phyloP scores from a whole-genome alignment of 306 rosid species.

The Hippophae tibetana region DNA sequence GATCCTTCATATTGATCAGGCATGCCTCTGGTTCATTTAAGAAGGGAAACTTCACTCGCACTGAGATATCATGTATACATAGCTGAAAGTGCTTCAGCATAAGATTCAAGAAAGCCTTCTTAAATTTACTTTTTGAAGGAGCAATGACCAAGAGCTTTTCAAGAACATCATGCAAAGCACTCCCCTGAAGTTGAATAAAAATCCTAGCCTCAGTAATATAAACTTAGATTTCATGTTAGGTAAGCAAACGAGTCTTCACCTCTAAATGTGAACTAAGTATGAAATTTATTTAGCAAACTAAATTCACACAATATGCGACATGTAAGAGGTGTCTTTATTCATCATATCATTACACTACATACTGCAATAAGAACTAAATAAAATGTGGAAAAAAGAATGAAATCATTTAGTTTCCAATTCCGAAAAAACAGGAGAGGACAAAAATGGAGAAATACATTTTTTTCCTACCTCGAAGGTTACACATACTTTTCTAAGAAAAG shows the following conservation, averaged over 20 bases:
- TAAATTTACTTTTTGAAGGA: constrained; percentile 33
- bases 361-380: too few relatives aligned
- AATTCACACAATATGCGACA: not conserved
- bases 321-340: not conserved
- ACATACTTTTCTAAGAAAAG: too few relatives aligned
- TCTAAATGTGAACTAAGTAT: not conserved
- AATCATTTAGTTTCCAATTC: too few relatives aligned
- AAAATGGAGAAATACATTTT: too few relatives aligned
- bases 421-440: too few relatives aligned
- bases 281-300: not conserved
- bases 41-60: constrained; percentile 46
- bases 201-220: not conserved
- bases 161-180: constrained; percentile 58
- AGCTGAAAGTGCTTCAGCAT: constrained; percentile 62
- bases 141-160: constrained; percentile 40
- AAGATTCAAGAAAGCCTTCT: constrained; percentile 38
- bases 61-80: constrained; percentile 25
- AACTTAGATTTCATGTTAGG: constrained; percentile 1
- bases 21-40: constrained; percentile 34
- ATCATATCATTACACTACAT: not conserved
- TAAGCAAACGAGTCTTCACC: not conserved
- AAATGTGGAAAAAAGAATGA: too few relatives aligned
- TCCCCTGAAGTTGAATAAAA: constrained; percentile 54
- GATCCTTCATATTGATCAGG: constrained; percentile 42
- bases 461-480: too few relatives aligned